Evolutionary conservation across 305 asterid genomes (phyloP).

Genomic region (Fraxinus sp.): DNA sequence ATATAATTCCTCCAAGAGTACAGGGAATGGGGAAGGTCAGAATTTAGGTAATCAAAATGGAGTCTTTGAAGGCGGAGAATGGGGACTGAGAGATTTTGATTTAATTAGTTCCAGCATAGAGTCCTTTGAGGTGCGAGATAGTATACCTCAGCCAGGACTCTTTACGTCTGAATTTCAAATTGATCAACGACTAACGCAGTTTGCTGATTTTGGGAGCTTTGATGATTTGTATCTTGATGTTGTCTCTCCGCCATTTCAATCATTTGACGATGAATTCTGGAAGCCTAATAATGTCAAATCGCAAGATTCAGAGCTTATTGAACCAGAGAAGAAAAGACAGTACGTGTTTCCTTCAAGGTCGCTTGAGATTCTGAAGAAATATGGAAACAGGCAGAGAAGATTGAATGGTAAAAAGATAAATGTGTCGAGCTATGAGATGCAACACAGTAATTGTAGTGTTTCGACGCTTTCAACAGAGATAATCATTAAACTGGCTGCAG

Average conservation of each 20-base stretch:
- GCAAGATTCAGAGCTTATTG: not conserved
- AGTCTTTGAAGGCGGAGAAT: not conserved
- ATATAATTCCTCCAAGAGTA: not conserved
- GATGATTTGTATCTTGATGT: constrained; percentile 3
- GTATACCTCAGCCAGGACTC: not conserved
- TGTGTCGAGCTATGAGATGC: not conserved
- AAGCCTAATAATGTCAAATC: not conserved
- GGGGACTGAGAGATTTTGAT: not conserved
- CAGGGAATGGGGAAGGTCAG: not conserved
- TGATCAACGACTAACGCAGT: not conserved
- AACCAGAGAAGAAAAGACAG: not conserved
- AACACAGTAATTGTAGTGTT: not conserved
- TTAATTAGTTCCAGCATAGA: not conserved
- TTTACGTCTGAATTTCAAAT: not conserved
- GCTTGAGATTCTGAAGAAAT: constrained; percentile 28
- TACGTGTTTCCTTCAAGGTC: not conserved
- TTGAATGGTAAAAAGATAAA: not conserved
- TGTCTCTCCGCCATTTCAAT: constrained; percentile 4
- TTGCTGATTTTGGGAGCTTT: not conserved
- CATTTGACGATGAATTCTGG: not conserved
- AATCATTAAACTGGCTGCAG: constrained; percentile 33
- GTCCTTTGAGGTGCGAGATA: not conserved
- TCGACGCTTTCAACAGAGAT: constrained; percentile 18
- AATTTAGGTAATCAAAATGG: not conserved
- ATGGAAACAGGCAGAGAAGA: constrained; percentile 22